Base-by-base conservation (phyloP, 1,284 basidiomycete genomes). In the Apiotrichum sp. region DNA sequence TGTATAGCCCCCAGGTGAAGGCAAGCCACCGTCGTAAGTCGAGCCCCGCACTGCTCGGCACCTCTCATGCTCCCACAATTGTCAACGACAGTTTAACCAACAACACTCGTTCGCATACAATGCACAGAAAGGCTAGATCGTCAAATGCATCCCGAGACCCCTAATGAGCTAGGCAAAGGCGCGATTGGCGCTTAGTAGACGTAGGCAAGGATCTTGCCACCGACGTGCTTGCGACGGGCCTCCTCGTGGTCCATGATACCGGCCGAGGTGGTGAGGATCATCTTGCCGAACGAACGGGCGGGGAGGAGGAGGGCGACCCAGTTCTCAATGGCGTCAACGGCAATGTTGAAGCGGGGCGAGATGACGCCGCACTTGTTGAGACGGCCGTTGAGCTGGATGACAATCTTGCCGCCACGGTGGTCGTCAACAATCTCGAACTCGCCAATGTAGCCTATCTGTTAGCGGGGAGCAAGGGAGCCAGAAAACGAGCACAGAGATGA, bases 351-450 rank as follows among this genome's bases (percentile, higher is more conserved):
- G 57, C 95, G 87, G 47, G 93, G 93, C 36, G 95, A 98, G 80
- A 99, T 97, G 73, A 98, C 96, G 75, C 95, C 96, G 22, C 86
- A 87, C 83, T 99, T 98, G 86, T 98, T 99, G 69, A 99, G 84
- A 61, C 93, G 89, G 58, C 96, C 96, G 77, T 97, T 98, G 62
- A 99, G 86, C 80, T 98, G 93, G 67, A 98, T 85, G 69, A 99
- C 93, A 67, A 99, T 90, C 82, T 99, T 99, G 75, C 93, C 93
- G 14, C 92, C 87, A 63, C 96, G 93, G 80, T 98, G 96, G 82
- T 99, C 96, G 75, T 99, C 96, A 75, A 99, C 88, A 79, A 97
- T 89, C 80, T 98, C 93, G 75, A 98, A 98, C 81, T 98, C 95
- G 72, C 93, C 93, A 65, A 98, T 97, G 84, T 98, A 98, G 62